Percentiles rank a stretch among this genome's conserved stretches.
Conservation (phyloP, 441 rosid genomes). For the Pelargonium cotyledonis region DNA sequence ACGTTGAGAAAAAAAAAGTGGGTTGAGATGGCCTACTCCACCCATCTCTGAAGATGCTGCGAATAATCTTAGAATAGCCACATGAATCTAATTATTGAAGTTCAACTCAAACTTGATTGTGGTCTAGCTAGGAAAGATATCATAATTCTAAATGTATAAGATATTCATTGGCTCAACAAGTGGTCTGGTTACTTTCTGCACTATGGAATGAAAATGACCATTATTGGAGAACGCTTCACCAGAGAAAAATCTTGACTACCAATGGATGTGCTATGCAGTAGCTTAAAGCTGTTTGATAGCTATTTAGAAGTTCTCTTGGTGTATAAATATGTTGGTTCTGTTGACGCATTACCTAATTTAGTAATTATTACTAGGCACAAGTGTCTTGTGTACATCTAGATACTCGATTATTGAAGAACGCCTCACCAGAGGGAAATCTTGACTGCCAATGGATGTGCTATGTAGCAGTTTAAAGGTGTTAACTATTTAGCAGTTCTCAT, state of each 20-base stretch:
- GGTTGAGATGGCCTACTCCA: neutral
- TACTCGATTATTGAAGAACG: neutral
- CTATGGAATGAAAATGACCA: neutral
- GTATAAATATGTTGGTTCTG: too few relatives aligned
- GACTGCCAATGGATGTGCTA: neutral
- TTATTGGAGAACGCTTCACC: neutral
- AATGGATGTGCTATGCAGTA: neutral
- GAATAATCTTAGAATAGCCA: neutral
- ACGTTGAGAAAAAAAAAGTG: too few relatives aligned
- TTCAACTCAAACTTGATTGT: neutral
- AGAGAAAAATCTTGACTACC: neutral
- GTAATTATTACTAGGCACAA: too few relatives aligned
- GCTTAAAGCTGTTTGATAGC: too few relatives aligned
- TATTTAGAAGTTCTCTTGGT: too few relatives aligned
- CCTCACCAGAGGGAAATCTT: neutral
- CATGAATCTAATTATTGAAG: neutral
- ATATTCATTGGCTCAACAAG: too few relatives aligned
- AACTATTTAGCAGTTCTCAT: too few relatives aligned
- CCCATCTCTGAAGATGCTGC: neutral
- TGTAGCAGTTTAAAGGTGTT: too few relatives aligned
- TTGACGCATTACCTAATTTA: too few relatives aligned
- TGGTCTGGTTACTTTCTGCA: too few relatives aligned
- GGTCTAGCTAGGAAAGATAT: neutral
- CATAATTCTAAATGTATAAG: neutral
- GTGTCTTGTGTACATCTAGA: too few relatives aligned